Evolutionary conservation across 1,284 basidiomycete species (phyloP), one percentile per base, ranked within the genome.

Genomic region (Schizopora paradoxa): DNA sequence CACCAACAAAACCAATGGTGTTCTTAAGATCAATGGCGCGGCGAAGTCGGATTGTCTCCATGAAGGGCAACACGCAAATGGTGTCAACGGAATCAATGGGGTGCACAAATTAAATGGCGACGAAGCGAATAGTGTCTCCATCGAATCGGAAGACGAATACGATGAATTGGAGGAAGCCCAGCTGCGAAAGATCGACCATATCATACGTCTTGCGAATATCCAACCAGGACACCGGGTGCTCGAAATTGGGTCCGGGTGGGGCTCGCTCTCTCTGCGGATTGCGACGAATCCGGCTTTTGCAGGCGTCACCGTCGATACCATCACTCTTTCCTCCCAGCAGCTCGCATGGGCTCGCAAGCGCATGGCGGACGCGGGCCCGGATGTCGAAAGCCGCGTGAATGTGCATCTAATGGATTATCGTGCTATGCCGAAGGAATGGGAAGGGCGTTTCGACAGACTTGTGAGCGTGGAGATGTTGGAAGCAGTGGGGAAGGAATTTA

Each of bases 191-290:
- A 60, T 79, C 29, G 59, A 64, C 22, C 73, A 80, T 52, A 72
- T 82, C 47, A 69, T 80, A 34, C 54, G 62, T 6, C 77, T 76
- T 51, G 72, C 74, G 0, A 68, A 70, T 28, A 76, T 82, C 36
- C 64, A 67, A 7, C 70, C 73, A 0, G 78, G 76, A 1, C 74
- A 86, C 50, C 74, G 78, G 27, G 76, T 90, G 0, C 72, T 91
- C 26, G 87, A 91, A 60, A 88, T 91, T 48, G 87, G 86, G 8
- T 82, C 81, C 21, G 87, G 87, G 1, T 91, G 87, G 86, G 87
- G 87, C 2, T 77, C 80, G 3, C 71, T 91, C 52, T 78, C 87
- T 2, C 81, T 89, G 45, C 73, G 79, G 42, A 77, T 85, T 34
- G 72, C 73, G 2, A 61, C 65, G 28, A n/a, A n/a, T n/a, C n/a